Conservation (phyloP, 148 eudicot genomes). For the Cornus suecica region DNA sequence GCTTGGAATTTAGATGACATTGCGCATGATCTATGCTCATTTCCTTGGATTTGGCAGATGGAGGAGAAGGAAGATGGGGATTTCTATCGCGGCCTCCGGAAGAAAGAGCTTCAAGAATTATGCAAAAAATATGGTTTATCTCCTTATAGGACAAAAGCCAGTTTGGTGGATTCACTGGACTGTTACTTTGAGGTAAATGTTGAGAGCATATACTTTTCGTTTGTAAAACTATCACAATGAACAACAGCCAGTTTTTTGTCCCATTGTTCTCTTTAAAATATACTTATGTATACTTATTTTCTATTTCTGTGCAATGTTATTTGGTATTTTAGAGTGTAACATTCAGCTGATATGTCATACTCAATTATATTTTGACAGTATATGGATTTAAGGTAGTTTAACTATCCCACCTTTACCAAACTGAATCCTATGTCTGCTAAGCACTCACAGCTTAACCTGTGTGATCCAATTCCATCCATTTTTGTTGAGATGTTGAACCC, state of each 20-base stretch:
- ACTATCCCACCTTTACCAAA: too few species aligned
- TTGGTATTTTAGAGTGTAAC: background rate
- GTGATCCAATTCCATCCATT: too few species aligned
- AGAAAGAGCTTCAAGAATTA: slow-evolving; percentile 48
- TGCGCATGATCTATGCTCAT: background rate
- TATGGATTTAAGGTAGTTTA: too few species aligned
- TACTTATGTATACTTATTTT: background rate
- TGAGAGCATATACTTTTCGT: background rate
- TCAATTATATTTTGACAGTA: too few species aligned
- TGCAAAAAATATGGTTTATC: slow-evolving; percentile 56
- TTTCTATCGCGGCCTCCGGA: slow-evolving; percentile 36
- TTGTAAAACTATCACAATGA: background rate
- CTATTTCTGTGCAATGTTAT: background rate
- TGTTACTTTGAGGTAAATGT: slow-evolving; percentile 43
- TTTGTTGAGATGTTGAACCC: too few species aligned
- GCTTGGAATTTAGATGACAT: background rate
- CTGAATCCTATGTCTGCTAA: too few species aligned
- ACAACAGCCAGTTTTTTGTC: background rate
- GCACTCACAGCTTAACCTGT: too few species aligned
- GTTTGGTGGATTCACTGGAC: slow-evolving; percentile 44
- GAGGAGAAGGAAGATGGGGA: slow-evolving; percentile 36
- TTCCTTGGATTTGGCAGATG: slow-evolving; percentile 30
- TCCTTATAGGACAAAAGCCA: slow-evolving; percentile 45
- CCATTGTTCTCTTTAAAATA: background rate
- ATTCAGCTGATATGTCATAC: background rate